These are phyloP conservation scores for Corchorus capsularis DNA, from an alignment of 345 rosid species.

Conservation along the genomic window DNA sequence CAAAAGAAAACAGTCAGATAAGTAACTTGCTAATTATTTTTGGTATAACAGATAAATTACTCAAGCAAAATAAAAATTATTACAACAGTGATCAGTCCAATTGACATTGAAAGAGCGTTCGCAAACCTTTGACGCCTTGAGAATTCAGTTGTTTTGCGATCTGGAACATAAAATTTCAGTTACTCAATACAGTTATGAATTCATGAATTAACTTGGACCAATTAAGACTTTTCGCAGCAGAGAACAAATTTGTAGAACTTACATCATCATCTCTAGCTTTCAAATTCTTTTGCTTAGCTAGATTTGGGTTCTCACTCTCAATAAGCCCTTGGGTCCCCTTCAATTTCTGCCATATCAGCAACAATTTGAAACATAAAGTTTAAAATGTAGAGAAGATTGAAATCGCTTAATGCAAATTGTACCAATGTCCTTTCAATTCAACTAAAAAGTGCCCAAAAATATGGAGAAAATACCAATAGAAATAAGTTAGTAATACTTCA, in stretches of 20 bases:
- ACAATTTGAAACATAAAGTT: not conserved
- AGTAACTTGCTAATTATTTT: too few relatives aligned
- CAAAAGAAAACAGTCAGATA: not conserved
- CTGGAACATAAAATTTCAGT: slow-evolving; percentile 37
- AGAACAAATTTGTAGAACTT: slow-evolving; percentile 25
- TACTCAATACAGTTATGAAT: not conserved
- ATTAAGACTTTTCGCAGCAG: not conserved
- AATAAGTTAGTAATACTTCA: too few relatives aligned
- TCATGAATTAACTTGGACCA: not conserved
- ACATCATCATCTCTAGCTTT: slow-evolving; percentile 36
- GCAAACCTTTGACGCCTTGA: slow-evolving; percentile 97
- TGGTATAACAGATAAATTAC: too few relatives aligned
- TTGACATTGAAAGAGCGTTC: slow-evolving; percentile 8
- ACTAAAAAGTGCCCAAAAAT: not conserved
- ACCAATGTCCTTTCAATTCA: not conserved
- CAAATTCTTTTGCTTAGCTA: slow-evolving; percentile 61
- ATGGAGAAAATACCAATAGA: not conserved
- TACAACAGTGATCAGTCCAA: slow-evolving; percentile 5
- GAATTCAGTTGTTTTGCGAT: slow-evolving; percentile 79
- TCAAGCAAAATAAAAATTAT: not conserved
- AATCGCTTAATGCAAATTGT: not conserved
- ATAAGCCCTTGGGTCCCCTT: slow-evolving; percentile 83
- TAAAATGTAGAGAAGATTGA: not conserved
- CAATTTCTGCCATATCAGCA: slow-evolving; percentile 49
- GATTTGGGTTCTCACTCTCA: slow-evolving; percentile 86